A percentile compares a stretch with the other conserved stretches of the same genome.
phyloP scores from a whole-genome alignment of 371 early-diverging fungal species.

The Dichotomocladium elegans region DNA sequence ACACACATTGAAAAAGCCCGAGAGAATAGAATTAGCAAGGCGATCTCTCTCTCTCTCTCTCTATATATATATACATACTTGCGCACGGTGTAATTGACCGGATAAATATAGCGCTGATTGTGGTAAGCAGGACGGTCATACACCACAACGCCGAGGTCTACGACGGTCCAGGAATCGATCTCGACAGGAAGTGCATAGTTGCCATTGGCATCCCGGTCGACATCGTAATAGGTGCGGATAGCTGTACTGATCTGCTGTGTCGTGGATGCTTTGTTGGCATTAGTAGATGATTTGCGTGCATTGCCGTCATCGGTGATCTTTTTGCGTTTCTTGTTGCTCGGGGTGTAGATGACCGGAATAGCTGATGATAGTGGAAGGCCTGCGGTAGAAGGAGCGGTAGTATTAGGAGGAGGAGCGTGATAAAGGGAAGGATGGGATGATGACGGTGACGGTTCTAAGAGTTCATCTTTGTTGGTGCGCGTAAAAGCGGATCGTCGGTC shows the following conservation, averaged over 20 bases:
- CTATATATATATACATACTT: constrained; percentile 31
- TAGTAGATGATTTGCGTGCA: constrained; percentile 4
- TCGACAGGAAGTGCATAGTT: constrained; percentile 75
- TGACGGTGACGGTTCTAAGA: background rate
- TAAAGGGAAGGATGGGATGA: no score
- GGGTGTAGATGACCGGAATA: constrained; percentile 27
- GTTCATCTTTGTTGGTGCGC: constrained; percentile 5
- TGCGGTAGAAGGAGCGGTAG: background rate
- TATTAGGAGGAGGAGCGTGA: background rate
- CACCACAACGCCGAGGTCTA: constrained; percentile 72
- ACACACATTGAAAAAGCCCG: background rate
- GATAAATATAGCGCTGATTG: constrained; percentile 89
- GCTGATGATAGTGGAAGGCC: background rate
- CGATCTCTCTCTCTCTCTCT: background rate
- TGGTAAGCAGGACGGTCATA: constrained; percentile 83
- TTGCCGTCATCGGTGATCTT: constrained; percentile 10
- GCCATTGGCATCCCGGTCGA: constrained; percentile 68
- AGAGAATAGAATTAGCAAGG: background rate
- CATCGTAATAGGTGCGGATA: constrained; percentile 44
- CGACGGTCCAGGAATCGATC: constrained; percentile 78
- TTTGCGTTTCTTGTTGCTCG: constrained; percentile 25
- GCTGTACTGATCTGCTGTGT: constrained; percentile 27
- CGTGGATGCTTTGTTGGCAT: constrained; percentile 2
- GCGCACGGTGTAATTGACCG: constrained; percentile 78
- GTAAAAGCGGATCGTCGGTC: constrained; percentile 11